Conservation (phyloP, 345 rosid genomes). For the Ceriops decandra region DNA sequence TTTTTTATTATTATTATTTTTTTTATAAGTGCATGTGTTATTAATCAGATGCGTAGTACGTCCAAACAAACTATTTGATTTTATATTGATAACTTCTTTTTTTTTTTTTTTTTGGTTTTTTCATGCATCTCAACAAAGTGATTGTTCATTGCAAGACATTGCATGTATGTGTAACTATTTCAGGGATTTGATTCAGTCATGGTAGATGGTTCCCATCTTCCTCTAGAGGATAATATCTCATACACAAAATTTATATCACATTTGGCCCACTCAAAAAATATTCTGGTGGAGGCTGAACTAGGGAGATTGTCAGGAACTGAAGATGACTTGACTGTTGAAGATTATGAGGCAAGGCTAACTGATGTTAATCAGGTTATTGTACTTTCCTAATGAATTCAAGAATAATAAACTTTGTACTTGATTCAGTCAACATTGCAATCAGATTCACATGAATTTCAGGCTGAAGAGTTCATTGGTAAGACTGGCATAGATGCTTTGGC, state of each 20-base stretch:
- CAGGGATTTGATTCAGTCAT: conserved; percentile 94
- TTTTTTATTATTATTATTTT: not conserved
- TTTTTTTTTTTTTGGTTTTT: not conserved
- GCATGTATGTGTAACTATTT: conserved; percentile 11
- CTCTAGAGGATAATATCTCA: conserved; percentile 66
- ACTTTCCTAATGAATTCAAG: conserved; percentile 4
- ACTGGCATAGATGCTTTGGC: conserved; percentile 92
- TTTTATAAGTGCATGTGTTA: not conserved
- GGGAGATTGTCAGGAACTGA: conserved; percentile 95
- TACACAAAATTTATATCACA: conserved; percentile 62
- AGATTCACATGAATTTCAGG: conserved; percentile 44
- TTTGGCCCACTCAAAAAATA: conserved; percentile 63
- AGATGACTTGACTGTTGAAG: conserved; percentile 91
- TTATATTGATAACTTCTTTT: not conserved
- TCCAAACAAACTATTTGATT: not conserved
- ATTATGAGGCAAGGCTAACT: conserved; percentile 87
- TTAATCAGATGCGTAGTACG: not conserved
- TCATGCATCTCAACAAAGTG: not conserved
- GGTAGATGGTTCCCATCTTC: conserved; percentile 95
- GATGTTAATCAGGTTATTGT: conserved; percentile 63
- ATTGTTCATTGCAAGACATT: conserved; percentile 5
- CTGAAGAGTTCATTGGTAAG: conserved; percentile 69
- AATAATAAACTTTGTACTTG: conserved; percentile 9
- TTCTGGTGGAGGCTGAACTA: conserved; percentile 92
- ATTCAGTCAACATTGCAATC: conserved; percentile 8